phyloP scores from a whole-genome alignment of 2,329 filamentous ascomycete genomes.

The Penicillium verrucosum region DNA sequence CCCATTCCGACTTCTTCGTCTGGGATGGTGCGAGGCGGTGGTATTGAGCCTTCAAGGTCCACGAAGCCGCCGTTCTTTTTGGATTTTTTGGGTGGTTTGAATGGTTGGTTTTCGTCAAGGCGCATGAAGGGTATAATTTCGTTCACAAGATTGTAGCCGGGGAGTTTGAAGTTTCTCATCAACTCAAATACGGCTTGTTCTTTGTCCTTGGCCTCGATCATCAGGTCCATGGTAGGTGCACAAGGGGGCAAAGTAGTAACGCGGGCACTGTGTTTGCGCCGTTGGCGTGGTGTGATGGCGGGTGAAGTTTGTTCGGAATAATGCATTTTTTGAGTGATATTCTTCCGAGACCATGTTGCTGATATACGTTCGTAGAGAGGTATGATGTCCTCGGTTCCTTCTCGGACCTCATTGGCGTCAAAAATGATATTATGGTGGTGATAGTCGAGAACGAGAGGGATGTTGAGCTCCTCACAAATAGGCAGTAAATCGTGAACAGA shows the following conservation, averaged over 20 bases:
- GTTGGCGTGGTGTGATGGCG: slow-evolving; percentile 73
- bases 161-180: slow-evolving; percentile 82
- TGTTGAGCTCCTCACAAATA: slow-evolving; percentile 88
- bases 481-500: slow-evolving; percentile 88
- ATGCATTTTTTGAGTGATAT: slow-evolving; percentile 93
- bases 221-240: slow-evolving; percentile 80
- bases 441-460: slow-evolving; percentile 86
- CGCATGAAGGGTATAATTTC: slow-evolving; percentile 75
- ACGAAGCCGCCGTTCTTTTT: slow-evolving; percentile 45
- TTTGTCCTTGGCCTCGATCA: slow-evolving; percentile 99
- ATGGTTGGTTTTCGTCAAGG: slow-evolving; percentile 67
- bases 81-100: slow-evolving; percentile 48
- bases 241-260: slow-evolving; percentile 81
- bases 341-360: slow-evolving; percentile 78
- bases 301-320: slow-evolving; percentile 77
- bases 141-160: slow-evolving; percentile 71
- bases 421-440: slow-evolving; percentile 97
- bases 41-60: slow-evolving; percentile 44
- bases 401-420: slow-evolving; percentile 66
- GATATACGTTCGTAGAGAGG: slow-evolving; percentile 71
- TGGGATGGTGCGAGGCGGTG: slow-evolving; percentile 49
- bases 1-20: slow-evolving; percentile 81
- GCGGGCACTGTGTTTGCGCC: slow-evolving; percentile 80
- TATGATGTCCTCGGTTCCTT: slow-evolving; percentile 81
- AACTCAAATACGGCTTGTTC: slow-evolving; percentile 94